Conservation (phyloP, 2,329 filamentous ascomycete genomes). For the Talaromyces sp. region DNA sequence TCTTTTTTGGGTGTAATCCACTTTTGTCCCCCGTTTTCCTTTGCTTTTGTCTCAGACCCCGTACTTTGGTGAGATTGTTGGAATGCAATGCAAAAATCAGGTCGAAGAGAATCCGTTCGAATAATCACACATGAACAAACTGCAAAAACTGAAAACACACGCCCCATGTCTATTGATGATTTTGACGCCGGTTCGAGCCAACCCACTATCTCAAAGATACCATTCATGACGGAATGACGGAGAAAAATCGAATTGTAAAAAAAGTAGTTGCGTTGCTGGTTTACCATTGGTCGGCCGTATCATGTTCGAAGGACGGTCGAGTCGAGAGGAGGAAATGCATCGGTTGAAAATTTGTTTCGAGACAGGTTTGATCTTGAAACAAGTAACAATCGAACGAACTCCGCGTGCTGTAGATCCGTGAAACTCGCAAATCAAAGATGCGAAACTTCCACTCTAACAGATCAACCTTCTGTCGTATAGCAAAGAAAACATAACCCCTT, state of each 20-base stretch:
- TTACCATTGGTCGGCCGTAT: slow-evolving; percentile 29
- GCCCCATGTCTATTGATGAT: slow-evolving; percentile 41
- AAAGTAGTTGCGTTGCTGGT: slow-evolving; percentile 13
- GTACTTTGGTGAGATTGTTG: neutral
- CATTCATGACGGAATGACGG: slow-evolving; percentile 33
- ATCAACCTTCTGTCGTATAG: slow-evolving; percentile 5
- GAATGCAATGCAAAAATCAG: neutral
- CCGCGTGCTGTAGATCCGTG: slow-evolving; percentile 13
- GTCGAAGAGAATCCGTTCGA: slow-evolving; percentile 2
- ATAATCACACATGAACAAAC: slow-evolving; percentile 38
- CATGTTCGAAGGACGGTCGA: slow-evolving; percentile 21
- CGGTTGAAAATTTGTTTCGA: neutral
- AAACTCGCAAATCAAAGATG: slow-evolving; percentile 1
- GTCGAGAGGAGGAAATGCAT: neutral
- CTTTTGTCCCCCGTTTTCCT: slow-evolving; percentile 6
- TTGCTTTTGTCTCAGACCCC: neutral
- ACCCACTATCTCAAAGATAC: slow-evolving; percentile 33
- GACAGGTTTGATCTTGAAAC: neutral
- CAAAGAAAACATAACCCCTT: slow-evolving; percentile 3
- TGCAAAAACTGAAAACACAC: slow-evolving; percentile 30
- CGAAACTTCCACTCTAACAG: neutral
- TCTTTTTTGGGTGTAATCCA: neutral
- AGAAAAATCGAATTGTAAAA: slow-evolving; percentile 24
- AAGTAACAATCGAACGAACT: slow-evolving; percentile 5
- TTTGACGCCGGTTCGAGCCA: slow-evolving; percentile 43